A percentile compares a stretch with the other conserved stretches of the same genome.
Conservation (phyloP, 192 early-diverging fungal genomes). For the Diversispora eburnea region DNA sequence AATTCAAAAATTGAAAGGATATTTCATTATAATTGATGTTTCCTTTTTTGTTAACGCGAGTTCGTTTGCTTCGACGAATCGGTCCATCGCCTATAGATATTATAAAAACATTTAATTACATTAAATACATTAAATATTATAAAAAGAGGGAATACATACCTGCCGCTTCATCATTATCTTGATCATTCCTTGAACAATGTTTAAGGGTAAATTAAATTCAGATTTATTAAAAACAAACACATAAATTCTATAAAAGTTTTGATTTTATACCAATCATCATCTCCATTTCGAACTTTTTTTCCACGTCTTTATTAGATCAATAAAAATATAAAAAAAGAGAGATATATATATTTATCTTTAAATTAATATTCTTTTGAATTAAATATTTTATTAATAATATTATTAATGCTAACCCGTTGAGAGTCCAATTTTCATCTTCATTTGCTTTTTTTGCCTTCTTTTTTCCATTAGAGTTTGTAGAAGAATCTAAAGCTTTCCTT, state of each 20-base stretch:
- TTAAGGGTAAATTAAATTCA: too few relatives aligned
- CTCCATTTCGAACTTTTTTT: background rate
- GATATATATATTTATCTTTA: background rate
- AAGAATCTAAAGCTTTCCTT: background rate
- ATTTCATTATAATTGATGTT: conserved; percentile 29
- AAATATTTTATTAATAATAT: background rate
- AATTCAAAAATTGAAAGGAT: conserved; percentile 7
- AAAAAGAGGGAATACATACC: too few relatives aligned
- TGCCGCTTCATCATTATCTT: too few relatives aligned
- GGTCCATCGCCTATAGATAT: background rate
- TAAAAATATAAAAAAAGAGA: background rate
- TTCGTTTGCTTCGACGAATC: conserved; percentile 14
- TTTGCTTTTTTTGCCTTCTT: background rate
- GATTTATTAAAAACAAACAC: too few relatives aligned
- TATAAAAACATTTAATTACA: conserved; percentile 1
- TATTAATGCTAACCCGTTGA: background rate
- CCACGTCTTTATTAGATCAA: background rate
- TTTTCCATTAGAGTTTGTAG: background rate
- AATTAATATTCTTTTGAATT: background rate
- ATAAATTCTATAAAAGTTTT: background rate
- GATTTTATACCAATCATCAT: background rate
- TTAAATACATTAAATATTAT: background rate
- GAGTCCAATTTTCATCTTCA: background rate
- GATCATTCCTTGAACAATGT: too few relatives aligned
- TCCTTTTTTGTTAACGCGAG: background rate